phyloP scores from a whole-genome alignment of 352 stramenopile genomes.

The Aphanomyces stellatus region DNA sequence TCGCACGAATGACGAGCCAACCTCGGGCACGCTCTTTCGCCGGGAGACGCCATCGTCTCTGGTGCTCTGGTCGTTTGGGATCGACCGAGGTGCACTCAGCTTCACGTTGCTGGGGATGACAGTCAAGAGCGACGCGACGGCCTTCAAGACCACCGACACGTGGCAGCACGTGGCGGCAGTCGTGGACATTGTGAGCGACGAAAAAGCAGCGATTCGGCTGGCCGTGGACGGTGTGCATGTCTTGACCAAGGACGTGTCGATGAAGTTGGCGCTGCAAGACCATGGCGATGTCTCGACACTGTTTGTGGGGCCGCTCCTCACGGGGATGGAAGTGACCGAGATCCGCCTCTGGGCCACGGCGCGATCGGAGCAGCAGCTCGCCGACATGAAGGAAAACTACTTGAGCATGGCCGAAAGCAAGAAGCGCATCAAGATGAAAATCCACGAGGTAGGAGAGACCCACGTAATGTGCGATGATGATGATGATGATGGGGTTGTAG shows the following conservation, averaged over 20 bases:
- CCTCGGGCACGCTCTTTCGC: background rate
- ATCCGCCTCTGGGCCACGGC: conserved; percentile 68
- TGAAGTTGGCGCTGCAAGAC: background rate
- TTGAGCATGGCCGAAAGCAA: conserved; percentile 73
- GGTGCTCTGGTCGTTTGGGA: background rate
- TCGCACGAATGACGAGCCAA: background rate
- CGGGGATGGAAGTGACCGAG: conserved; percentile 62
- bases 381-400: conserved; percentile 84
- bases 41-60: background rate
- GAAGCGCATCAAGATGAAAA: conserved; percentile 75
- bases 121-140: background rate
- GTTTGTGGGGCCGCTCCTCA: conserved; percentile 36
- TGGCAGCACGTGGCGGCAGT: conserved; percentile 16
- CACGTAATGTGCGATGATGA: background rate
- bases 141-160: background rate
- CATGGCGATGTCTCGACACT: conserved; percentile 28
- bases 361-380: conserved; percentile 58
- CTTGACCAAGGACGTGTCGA: background rate
- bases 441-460: conserved; percentile 29
- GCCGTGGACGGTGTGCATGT: background rate
- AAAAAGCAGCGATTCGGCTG: conserved; percentile 8
- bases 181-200: conserved; percentile 5
- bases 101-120: background rate
- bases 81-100: background rate
- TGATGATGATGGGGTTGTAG: conserved; percentile 20